Evolutionary conservation across 441 rosid species (phyloP).

Genomic region (Adansonia rubrostipa): DNA sequence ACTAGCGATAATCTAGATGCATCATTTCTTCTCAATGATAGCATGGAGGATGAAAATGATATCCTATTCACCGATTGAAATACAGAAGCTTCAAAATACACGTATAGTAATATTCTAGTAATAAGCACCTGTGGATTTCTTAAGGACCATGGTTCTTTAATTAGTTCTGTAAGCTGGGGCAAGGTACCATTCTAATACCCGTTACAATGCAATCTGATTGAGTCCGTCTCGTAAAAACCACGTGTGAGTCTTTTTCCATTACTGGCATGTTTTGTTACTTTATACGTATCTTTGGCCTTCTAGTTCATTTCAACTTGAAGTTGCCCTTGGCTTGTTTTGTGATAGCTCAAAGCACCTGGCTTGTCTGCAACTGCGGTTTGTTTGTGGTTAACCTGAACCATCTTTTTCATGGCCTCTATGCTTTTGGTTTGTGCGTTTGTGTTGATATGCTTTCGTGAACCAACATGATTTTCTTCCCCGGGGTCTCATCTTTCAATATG

Average conservation of each 20-base stretch:
- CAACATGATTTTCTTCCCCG: neutral
- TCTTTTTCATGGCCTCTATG: neutral
- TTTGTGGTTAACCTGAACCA: neutral
- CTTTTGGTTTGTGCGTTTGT: neutral
- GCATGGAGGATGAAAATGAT: constrained; percentile 27
- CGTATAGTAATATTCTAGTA: neutral
- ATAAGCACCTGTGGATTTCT: neutral
- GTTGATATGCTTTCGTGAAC: neutral
- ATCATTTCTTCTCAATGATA: neutral
- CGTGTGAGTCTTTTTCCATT: neutral
- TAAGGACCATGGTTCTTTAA: neutral
- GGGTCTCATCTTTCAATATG: too few relatives aligned
- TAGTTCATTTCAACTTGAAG: neutral
- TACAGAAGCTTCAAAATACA: neutral
- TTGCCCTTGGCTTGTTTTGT: neutral
- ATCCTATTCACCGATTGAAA: neutral
- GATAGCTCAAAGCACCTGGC: neutral
- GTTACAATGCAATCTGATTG: neutral
- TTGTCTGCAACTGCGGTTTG: neutral
- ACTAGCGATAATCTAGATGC: neutral
- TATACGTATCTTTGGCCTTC: neutral
- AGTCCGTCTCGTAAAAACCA: neutral
- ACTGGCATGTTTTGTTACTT: neutral
- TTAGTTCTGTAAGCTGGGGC: neutral
- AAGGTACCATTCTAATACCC: neutral